Base-by-base conservation (phyloP, 169 alveolate species). In the Plasmodium chabaudi region DNA sequence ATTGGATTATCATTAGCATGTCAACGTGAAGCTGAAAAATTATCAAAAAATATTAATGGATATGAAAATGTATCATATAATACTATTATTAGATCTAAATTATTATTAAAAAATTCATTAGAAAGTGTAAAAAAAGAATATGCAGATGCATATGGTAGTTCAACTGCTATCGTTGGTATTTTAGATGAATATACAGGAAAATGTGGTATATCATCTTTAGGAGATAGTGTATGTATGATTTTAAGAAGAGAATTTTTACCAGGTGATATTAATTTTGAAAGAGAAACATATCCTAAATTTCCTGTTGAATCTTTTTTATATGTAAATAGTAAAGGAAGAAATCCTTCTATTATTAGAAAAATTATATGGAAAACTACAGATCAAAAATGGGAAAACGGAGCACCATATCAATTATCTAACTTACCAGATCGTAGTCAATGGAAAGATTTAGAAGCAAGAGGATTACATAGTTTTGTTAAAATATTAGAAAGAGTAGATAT, bases 321-420 rank as follows among this genome's bases (percentile, higher is more conserved):
- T 70, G 53, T 42, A 59, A 72, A 75, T 64, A 51, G 15, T 10
- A 87, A 77, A 44, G 88, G 88, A 77, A 44, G 88, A 68, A 73
- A 88, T 42, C 95, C 95, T 21, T 75, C 93, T 23, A 60, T 87
- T 59, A 57, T 92, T 56, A 71, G 95, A 44, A 86, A 87, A 51
- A 71, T 89, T 67, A 84, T 87, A 34, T 92, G 94, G 92, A 63
- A 91, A 47, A 92, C 92, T n/a, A 59, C 57, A 15, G 95, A 92
- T 59, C 95, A 92, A 70, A 73, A 93, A 39, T 92, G 95, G 95
- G 92, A 79, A 23, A 92, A 92, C n/a, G 95, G 95, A 5, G 95
- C 95, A n/a, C 95, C 95, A 12, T 92, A 88, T 72, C 95, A 92
- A 21, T 84, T 92, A 46, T 88, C 93, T 21, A 92, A 88, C 53